Conservation (phyloP, 106 monocot genomes). For the Cymbidium sinense region DNA sequence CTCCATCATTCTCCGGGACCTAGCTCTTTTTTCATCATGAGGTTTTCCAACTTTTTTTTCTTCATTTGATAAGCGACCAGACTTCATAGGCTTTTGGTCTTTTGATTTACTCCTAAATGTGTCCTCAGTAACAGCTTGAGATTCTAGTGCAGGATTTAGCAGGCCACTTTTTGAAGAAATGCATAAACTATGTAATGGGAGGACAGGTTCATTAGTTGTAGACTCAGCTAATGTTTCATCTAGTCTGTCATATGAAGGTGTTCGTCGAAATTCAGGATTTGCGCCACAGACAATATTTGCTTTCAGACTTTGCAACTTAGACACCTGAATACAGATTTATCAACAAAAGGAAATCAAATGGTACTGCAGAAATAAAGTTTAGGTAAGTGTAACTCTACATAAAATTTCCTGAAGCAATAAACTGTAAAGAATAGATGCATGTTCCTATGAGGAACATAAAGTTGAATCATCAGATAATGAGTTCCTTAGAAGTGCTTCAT, state of each 20-base stretch:
- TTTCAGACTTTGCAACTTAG: conserved; percentile 44
- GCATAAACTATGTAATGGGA: conserved; percentile 35
- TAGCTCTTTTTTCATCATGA: conserved; percentile 74
- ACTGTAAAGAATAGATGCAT: neutral
- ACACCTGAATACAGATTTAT: conserved; percentile 30
- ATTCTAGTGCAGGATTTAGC: conserved; percentile 33
- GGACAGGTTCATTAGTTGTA: conserved; percentile 59
- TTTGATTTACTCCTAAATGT: conserved; percentile 38
- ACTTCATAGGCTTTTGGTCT: conserved; percentile 41
- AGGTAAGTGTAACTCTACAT: neutral
- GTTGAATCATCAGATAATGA: neutral
- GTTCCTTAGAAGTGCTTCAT: neutral
- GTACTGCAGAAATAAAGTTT: neutral
- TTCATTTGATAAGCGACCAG: conserved; percentile 60
- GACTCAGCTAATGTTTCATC: conserved; percentile 75
- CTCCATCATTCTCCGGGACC: conserved; percentile 78
- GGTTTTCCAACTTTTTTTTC: conserved; percentile 72
- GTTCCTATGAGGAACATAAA: neutral
- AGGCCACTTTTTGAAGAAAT: conserved; percentile 45
- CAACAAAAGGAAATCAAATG: neutral
- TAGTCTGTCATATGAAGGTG: conserved; percentile 76
- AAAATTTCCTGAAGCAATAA: neutral
- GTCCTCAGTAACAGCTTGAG: conserved; percentile 25
- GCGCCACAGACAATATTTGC: conserved; percentile 38
- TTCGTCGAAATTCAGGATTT: conserved; percentile 57